Percentiles rank a stretch among this genome's conserved stretches.
Conservation (phyloP, 208 protist genomes). For the Acanthamoeba triangularis region DNA sequence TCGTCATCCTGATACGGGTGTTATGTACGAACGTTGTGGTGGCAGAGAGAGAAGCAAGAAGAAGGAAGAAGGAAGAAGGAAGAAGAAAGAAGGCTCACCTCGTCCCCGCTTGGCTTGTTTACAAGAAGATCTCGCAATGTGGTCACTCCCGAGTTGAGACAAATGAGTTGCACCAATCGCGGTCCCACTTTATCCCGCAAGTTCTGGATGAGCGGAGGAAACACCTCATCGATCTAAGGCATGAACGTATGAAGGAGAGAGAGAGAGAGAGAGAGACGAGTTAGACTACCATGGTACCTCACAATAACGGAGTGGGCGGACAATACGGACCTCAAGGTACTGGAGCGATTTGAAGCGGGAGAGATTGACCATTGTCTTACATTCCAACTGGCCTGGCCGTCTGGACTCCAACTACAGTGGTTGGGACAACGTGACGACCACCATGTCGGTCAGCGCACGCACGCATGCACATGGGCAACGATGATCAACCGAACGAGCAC, state of each 20-base stretch:
- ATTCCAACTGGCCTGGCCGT: slow-evolving; percentile 15
- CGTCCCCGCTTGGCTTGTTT: neutral
- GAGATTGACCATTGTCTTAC: slow-evolving; percentile 24
- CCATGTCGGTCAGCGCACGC: too few relatives aligned
- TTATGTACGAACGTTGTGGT: neutral
- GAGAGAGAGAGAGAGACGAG: neutral
- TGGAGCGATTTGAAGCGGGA: slow-evolving; percentile 38
- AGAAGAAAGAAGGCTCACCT: neutral
- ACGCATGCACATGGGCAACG: neutral
- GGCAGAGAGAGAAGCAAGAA: neutral
- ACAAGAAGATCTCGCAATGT: neutral
- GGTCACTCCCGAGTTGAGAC: slow-evolving; percentile 17
- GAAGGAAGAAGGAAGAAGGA: neutral
- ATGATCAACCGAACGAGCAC: neutral
- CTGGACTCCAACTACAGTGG: neutral
- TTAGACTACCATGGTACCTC: neutral
- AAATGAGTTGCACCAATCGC: neutral
- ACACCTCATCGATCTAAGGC: neutral
- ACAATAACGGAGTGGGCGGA: neutral
- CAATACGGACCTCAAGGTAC: slow-evolving; percentile 19
- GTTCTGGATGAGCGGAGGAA: slow-evolving; percentile 36
- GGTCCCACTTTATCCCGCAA: neutral
- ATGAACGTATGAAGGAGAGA: neutral
- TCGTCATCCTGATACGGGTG: neutral
- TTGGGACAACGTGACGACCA: too few relatives aligned